Percentiles rank a stretch among this genome's conserved stretches.
Evolutionary conservation across 805 yeast species (phyloP).

Genomic region (Yamadazyma kitorensis): DNA sequence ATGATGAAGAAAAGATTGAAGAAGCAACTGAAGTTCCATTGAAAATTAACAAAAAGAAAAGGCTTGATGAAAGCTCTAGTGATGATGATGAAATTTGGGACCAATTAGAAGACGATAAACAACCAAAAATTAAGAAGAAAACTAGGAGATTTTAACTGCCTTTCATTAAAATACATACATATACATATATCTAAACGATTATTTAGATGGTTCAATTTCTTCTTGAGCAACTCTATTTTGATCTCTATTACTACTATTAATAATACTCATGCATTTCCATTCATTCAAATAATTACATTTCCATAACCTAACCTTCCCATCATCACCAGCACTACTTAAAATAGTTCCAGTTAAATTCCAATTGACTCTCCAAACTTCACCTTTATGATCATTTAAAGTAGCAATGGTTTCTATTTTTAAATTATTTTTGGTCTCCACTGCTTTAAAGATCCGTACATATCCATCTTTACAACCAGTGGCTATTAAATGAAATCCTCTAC

Average conservation of each 20-base stretch:
- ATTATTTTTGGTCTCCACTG: constrained; percentile 44
- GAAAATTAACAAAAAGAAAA: constrained; percentile 22
- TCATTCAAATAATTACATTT: constrained; percentile 81
- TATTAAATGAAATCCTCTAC: constrained; percentile 78
- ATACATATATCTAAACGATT: background rate
- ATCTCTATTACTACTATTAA: constrained; percentile 25
- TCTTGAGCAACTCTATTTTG: constrained; percentile 18
- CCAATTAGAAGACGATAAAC: constrained; percentile 25
- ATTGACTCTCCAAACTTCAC: constrained; percentile 93
- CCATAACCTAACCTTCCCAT: constrained; percentile 90
- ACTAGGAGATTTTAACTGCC: constrained; percentile 18
- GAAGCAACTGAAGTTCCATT: constrained; percentile 13
- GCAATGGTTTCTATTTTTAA: constrained; percentile 58
- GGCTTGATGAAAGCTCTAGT: constrained; percentile 21
- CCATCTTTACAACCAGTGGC: constrained; percentile 99
- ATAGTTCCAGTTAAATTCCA: constrained; percentile 96
- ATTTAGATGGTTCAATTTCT: constrained; percentile 10
- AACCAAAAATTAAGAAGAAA: constrained; percentile 18
- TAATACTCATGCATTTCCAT: constrained; percentile 87
- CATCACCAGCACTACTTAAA: constrained; percentile 91
- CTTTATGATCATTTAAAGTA: constrained; percentile 70
- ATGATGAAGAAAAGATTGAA: constrained; percentile 39
- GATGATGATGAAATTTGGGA: constrained; percentile 40
- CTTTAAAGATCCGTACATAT: constrained; percentile 77
- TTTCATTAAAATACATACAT: background rate